Base-by-base conservation (phyloP, 768 basidiomycete genomes). In the Tricholoma flavovirens region DNA sequence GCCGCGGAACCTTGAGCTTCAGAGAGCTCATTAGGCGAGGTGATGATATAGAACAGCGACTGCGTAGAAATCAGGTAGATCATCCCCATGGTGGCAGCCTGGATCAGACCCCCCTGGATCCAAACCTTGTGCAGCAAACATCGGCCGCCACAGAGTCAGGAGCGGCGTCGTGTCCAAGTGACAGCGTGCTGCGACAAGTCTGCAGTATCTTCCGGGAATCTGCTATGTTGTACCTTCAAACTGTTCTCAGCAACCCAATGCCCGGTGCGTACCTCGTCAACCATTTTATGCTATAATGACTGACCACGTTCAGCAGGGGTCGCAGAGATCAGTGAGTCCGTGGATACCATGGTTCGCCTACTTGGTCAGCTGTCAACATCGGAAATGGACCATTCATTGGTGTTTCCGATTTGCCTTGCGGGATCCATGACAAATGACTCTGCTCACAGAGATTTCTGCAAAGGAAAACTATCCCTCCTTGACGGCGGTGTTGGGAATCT, bases 11-110 rank as follows among this genome's bases (percentile, higher is more conserved):
- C 33, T 74, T 93, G 57, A 90, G 88, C 69, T 78, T 82, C 68
- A 81, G 85, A 56, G 88, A 90, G 61, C 79, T 93, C 32, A 78
- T 92, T 56, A 77, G 82, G 36, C 80, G 86, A n/a, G 89, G 87
- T 50, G 83, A 84, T 57, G 74, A 72, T 42, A 84, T 92, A 60
- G 88, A 92, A 72, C 80, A 81, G 61, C 78, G 79, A 56, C 76
- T 91, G 46, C 76, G 77, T 24, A 75, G 77, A 59, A 72, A 74
- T 51, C 70, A 74, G 17, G 59, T 71, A 21, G 67, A 69, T 51
- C 64, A 67, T 8, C 59, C 64, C 21, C 65, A 68, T 54, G 59
- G 65, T 50, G 70, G 68, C 43, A 75, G 76, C 49, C 62, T 64
- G 22, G 62, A 69, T 50, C 67, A 66, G 45, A 64, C 67, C 11